Evolutionary conservation across 2,329 filamentous ascomycete genomes (phyloP).

Genomic region (Fusarium drepaniforme): DNA sequence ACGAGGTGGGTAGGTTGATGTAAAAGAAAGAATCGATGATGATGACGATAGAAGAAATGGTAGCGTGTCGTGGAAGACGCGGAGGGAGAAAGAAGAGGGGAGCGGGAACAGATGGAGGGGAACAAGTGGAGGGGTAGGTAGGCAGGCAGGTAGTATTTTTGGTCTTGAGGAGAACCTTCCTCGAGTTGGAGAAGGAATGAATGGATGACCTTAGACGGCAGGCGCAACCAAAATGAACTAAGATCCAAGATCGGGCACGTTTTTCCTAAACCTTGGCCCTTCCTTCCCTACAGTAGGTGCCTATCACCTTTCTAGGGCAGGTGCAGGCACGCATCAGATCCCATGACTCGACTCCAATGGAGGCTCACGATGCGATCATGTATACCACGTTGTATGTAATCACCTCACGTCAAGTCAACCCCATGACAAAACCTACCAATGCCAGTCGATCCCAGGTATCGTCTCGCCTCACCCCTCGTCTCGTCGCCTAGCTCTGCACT

Average conservation of each 20-base stretch:
- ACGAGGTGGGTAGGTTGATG: conserved; percentile 2
- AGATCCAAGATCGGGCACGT: conserved; percentile 9
- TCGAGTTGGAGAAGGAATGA: conserved; percentile 1
- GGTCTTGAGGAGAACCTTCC: background rate
- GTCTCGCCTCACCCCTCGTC: conserved; percentile 2
- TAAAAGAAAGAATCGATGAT: conserved; percentile 3
- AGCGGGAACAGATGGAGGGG: conserved; percentile 7
- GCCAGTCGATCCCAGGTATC: conserved; percentile 19
- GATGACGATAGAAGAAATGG: conserved; percentile 22
- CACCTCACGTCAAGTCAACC: conserved; percentile 24
- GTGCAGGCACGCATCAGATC: conserved; percentile 20
- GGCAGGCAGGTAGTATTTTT: background rate
- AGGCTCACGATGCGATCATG: conserved; percentile 18
- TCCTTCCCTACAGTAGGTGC: background rate
- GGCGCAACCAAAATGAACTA: background rate
- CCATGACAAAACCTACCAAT: conserved; percentile 3
- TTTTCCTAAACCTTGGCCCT: background rate
- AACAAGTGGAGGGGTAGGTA: conserved; percentile 30
- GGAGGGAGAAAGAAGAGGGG: conserved; percentile 2
- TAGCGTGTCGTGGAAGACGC: background rate
- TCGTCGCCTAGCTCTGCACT: background rate
- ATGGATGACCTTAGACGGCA: background rate
- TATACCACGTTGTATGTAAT: conserved; percentile 22
- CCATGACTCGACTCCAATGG: conserved; percentile 38
- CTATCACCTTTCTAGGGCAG: conserved; percentile 1